A percentile compares a stretch with the other conserved stretches of the same genome.
phyloP scores from a whole-genome alignment of 1,139 yeast genomes.

The Sugiyamaella novakii region DNA sequence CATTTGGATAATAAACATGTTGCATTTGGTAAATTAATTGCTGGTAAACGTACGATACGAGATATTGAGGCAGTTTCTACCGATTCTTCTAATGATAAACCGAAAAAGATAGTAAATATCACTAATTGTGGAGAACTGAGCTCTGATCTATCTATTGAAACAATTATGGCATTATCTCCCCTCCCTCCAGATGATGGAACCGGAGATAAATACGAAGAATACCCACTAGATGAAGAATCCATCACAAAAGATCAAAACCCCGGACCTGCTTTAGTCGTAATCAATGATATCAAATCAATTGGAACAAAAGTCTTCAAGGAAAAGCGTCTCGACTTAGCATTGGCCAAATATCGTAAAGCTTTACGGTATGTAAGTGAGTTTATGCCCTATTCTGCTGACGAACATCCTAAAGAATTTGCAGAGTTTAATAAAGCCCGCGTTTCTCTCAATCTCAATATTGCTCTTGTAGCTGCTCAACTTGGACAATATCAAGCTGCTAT shows the following conservation, averaged over 20 bases:
- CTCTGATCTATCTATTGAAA: conserved; percentile 55
- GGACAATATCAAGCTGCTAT: conserved; percentile 59
- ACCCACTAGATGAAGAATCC: conserved; percentile 58
- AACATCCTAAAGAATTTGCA: conserved; percentile 43
- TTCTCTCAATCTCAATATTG: conserved; percentile 68
- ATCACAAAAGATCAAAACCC: conserved; percentile 51
- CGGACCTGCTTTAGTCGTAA: conserved; percentile 66
- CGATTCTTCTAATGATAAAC: conserved; percentile 66
- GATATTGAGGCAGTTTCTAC: conserved; percentile 71
- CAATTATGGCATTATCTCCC: conserved; percentile 19
- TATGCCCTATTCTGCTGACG: conserved; percentile 51
- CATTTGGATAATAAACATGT: conserved; percentile 94
- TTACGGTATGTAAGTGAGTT: conserved; percentile 67
- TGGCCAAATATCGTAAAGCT: conserved; percentile 72
- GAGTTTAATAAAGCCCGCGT: conserved; percentile 50
- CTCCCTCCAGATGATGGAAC: conserved; percentile 63
- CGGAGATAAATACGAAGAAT: conserved; percentile 82
- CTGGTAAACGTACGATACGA: conserved; percentile 81
- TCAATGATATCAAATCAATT: conserved; percentile 65
- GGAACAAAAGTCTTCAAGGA: conserved; percentile 77
- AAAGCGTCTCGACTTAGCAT: conserved; percentile 55
- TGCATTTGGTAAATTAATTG: conserved; percentile 86
- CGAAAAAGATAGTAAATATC: conserved; percentile 65
- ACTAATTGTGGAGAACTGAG: conserved; percentile 80
- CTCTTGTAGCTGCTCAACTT: conserved; percentile 72